phyloP scores from a whole-genome alignment of 1,284 basidiomycete genomes.

The Ceratobasidium sp. region DNA sequence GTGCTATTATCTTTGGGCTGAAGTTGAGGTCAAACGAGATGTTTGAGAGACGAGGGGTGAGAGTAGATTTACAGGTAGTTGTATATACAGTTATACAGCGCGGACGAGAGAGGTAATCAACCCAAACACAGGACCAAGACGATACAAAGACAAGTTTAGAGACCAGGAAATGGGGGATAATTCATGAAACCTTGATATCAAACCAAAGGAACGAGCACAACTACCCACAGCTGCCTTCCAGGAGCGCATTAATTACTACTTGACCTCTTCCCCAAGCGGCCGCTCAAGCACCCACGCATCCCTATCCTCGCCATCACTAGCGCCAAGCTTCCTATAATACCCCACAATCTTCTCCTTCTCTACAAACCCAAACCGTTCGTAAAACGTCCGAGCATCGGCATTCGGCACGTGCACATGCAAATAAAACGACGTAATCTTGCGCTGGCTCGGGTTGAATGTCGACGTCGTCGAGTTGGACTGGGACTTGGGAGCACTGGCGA shows the following conservation, averaged over 20 bases:
- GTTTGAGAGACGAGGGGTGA: not conserved
- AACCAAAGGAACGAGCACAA: too few relatives aligned
- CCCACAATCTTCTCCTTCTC: conserved; percentile 73
- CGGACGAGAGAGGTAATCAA: not conserved
- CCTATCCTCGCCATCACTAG: conserved; percentile 63
- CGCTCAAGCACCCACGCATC: conserved; percentile 83
- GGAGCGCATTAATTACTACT: not conserved
- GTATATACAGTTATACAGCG: conserved; percentile 13
- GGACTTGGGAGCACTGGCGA: not conserved
- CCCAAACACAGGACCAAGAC: not conserved
- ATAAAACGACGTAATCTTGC: conserved; percentile 75
- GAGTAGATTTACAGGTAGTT: conserved; percentile 34
- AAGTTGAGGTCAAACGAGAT: not conserved
- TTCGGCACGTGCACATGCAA: conserved; percentile 86
- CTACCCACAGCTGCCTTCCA: too few relatives aligned
- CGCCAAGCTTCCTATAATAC: conserved; percentile 83
- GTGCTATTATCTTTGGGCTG: not conserved
- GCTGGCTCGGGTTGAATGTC: conserved; percentile 32
- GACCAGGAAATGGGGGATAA: not conserved
- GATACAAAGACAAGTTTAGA: not conserved
- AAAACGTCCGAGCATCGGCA: conserved; percentile 77
- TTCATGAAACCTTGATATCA: too few relatives aligned
- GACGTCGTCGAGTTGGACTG: conserved; percentile 32
- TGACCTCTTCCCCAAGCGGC: conserved; percentile 25
- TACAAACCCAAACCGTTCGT: conserved; percentile 81